Conservation (phyloP, 169 alveolate species). For the Babesia microti region DNA sequence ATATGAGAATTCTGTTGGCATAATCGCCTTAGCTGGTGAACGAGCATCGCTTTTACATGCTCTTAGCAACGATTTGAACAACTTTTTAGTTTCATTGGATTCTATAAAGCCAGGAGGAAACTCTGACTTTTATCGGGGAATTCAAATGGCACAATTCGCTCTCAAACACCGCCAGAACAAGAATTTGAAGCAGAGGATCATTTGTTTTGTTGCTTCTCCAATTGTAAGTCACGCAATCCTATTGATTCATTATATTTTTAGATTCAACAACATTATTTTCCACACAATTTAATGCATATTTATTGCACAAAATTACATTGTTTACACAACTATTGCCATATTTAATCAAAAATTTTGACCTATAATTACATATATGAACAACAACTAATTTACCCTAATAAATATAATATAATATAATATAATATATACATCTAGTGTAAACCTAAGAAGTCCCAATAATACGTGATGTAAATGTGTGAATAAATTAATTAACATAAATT, state of each 20-base stretch:
- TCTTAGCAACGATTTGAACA: slow-evolving; percentile 84
- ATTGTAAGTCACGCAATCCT: slow-evolving; percentile 35
- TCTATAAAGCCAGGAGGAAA: slow-evolving; percentile 73
- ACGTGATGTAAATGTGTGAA: too few relatives aligned
- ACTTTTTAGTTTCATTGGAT: slow-evolving; percentile 66
- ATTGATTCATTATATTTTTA: slow-evolving; percentile 1
- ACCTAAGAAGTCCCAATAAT: too few relatives aligned
- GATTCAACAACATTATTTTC: too few relatives aligned
- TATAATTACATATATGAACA: too few relatives aligned
- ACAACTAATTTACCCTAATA: too few relatives aligned
- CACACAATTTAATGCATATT: not conserved
- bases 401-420: too few relatives aligned
- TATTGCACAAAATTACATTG: not conserved
- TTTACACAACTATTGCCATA: too few relatives aligned
- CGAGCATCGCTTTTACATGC: slow-evolving; percentile 81
- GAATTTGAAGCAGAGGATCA: slow-evolving; percentile 83
- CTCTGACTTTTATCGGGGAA: slow-evolving; percentile 75
- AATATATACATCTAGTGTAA: too few relatives aligned
- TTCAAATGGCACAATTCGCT: slow-evolving; percentile 87
- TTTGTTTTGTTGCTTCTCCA: slow-evolving; percentile 93
- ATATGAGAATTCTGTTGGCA: slow-evolving; percentile 88
- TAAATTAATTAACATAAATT: too few relatives aligned
- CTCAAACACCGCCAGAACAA: slow-evolving; percentile 92
- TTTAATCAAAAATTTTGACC: too few relatives aligned
- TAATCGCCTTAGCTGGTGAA: slow-evolving; percentile 87